A percentile compares a stretch with the other conserved stretches of the same genome.
Evolutionary conservation across 169 alveolate genomes (phyloP).

Genomic region (Condylostoma magnum): DNA sequence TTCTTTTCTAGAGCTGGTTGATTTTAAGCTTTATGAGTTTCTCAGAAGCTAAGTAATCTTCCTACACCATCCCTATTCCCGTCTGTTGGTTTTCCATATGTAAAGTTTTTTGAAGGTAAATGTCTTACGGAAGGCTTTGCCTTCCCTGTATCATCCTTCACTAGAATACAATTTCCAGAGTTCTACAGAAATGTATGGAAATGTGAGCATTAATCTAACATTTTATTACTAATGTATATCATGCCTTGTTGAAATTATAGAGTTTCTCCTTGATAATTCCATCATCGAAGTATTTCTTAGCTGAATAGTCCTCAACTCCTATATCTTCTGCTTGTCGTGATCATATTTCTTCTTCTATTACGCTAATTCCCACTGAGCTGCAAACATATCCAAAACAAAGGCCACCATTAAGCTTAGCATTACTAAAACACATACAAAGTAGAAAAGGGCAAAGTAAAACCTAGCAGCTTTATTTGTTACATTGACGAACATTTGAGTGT

Average conservation of each 20-base stretch:
- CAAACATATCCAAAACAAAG: neutral
- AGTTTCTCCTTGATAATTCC: too few species aligned
- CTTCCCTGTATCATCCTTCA: constrained; percentile 51
- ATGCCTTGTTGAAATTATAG: too few species aligned
- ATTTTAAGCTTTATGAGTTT: constrained; percentile 39
- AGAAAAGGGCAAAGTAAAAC: neutral
- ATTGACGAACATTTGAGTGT: constrained; percentile 25
- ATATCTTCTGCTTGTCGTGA: too few species aligned
- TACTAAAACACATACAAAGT: neutral
- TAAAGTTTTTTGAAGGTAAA: constrained; percentile 40
- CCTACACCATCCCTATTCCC: constrained; percentile 46
- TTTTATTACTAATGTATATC: too few species aligned
- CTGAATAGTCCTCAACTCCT: too few species aligned
- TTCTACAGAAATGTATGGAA: too few species aligned
- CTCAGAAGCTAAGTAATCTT: constrained; percentile 47
- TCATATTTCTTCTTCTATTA: neutral
- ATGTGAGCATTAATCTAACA: too few species aligned
- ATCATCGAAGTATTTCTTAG: too few species aligned
- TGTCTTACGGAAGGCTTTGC: constrained; percentile 38
- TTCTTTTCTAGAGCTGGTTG: too few species aligned
- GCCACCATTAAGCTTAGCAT: neutral
- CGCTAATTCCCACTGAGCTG: neutral
- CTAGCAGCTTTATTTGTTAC: neutral
- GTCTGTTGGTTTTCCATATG: constrained; percentile 46
- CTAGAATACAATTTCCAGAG: constrained; percentile 34